These are phyloP conservation scores for Mikania micrantha DNA, from an alignment of 129 eudicot species.

Conservation along the genomic window DNA sequence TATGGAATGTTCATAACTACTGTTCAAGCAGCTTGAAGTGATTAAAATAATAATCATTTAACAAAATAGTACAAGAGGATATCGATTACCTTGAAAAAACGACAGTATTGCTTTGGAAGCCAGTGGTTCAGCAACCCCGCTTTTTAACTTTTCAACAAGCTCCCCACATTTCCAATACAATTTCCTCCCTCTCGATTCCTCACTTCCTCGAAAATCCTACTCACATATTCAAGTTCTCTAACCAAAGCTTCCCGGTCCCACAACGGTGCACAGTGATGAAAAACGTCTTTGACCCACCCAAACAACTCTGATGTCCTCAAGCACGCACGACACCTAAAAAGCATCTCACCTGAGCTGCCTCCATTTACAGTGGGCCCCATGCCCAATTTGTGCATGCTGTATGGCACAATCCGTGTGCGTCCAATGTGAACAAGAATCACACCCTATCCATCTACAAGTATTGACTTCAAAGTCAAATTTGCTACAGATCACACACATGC, in stretches of 20 bases:
- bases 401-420: conserved; percentile 95
- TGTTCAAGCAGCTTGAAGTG: neutral
- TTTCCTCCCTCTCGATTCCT: conserved; percentile 66
- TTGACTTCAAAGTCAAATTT: conserved; percentile 96
- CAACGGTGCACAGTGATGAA: conserved; percentile 73
- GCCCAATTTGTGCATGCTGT: conserved; percentile 71
- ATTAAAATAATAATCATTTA: neutral
- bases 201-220: conserved; percentile 73
- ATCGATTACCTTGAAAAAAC: conserved; percentile 62
- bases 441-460: conserved; percentile 94
- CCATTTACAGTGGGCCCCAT: conserved; percentile 63
- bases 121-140: conserved; percentile 51
- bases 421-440: conserved; percentile 92
- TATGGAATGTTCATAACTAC: neutral
- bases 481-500: conserved; percentile 95
- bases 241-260: conserved; percentile 73
- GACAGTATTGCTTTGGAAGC: conserved; percentile 53
- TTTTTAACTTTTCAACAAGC: conserved; percentile 57
- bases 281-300: conserved; percentile 97
- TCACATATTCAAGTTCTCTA: conserved; percentile 70
- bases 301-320: conserved; percentile 74
- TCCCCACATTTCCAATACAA: conserved; percentile 66
- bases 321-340: conserved; percentile 87
- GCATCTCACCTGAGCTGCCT: too few species aligned
- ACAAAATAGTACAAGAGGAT: neutral